phyloP scores from a whole-genome alignment of 2,329 filamentous ascomycete species.

The Ilyonectria destructans region DNA sequence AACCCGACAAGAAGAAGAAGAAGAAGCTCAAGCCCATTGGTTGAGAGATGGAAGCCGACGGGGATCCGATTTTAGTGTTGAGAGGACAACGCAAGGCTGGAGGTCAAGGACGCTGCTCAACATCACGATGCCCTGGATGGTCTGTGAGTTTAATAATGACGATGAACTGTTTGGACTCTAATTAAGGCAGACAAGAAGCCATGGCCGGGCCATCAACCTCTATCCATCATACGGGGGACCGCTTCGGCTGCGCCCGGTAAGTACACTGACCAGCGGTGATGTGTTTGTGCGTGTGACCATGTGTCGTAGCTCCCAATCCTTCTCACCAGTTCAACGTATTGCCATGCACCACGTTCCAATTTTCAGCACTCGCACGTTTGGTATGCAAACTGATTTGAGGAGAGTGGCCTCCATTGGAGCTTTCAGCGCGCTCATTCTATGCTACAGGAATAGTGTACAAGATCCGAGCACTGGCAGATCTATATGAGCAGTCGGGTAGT shows the following conservation, averaged over 20 bases:
- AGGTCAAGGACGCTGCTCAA: constrained; percentile 34
- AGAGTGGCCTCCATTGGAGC: constrained; percentile 55
- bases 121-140: constrained; percentile 38
- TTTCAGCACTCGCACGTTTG: constrained; percentile 18
- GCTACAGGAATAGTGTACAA: constrained; percentile 54
- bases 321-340: neutral
- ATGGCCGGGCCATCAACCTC: constrained; percentile 27
- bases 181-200: constrained; percentile 49
- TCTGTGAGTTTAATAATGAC: constrained; percentile 54
- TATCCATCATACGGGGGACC: constrained; percentile 28
- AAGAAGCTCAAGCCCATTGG: constrained; percentile 80
- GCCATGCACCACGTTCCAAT: neutral
- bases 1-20: constrained; percentile 73
- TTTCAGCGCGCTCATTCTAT: constrained; percentile 50
- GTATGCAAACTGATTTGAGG: constrained; percentile 51
- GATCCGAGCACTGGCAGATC: constrained; percentile 49
- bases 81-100: constrained; percentile 17
- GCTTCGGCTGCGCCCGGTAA: constrained; percentile 36
- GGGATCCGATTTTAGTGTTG: constrained; percentile 17
- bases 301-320: constrained; percentile 19
- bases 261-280: constrained; percentile 31
- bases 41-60: constrained; percentile 49
- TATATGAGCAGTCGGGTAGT: constrained; percentile 45
- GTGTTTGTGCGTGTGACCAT: constrained; percentile 9
- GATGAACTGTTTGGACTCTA: constrained; percentile 51